These are phyloP conservation scores for Elsinoe perseae DNA, from an alignment of 2,329 filamentous ascomycete genomes.

Conservation along the genomic window DNA sequence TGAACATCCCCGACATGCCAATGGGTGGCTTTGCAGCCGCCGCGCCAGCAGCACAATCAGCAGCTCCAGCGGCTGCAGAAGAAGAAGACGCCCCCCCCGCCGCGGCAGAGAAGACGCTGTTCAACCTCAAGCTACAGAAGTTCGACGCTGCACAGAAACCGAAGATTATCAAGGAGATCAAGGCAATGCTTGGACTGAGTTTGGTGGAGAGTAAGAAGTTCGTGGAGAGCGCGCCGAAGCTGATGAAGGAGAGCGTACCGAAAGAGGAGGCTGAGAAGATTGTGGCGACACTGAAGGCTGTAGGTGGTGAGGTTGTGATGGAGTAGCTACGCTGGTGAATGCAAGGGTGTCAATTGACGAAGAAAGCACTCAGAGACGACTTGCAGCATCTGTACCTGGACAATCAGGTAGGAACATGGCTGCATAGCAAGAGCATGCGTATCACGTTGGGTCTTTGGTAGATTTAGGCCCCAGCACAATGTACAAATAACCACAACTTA, in stretches of 20 bases:
- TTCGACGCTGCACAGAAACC: conserved; percentile 87
- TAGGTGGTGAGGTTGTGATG: conserved; percentile 84
- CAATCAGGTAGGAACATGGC: no score
- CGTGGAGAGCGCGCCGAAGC: conserved; percentile 94
- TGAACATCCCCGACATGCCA: conserved; percentile 97
- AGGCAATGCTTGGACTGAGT: conserved; percentile 86
- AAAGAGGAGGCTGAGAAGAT: conserved; percentile 99
- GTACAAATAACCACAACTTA: not conserved
- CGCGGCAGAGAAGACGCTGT: conserved; percentile 88
- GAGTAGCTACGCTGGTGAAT: no score
- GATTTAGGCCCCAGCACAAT: not conserved
- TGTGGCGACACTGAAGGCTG: conserved; percentile 82
- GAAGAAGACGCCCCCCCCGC: conserved; percentile 85
- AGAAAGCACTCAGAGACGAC: no score
- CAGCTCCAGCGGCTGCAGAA: conserved; percentile 54
- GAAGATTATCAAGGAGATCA: conserved; percentile 99
- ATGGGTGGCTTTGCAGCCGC: conserved; percentile 79
- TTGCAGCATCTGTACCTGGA: no score
- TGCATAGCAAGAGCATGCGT: not conserved
- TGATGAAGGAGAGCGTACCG: conserved; percentile 96
- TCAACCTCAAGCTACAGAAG: conserved; percentile 87
- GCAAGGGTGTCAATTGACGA: no score
- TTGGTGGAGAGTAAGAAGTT: conserved; percentile 99
- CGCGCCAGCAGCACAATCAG: conserved; percentile 50
- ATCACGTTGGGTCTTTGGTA: not conserved